Evolutionary conservation across 2,329 filamentous ascomycete species (phyloP), one percentile per base, ranked within the genome.

Genomic region (Aspergillus sp.): DNA sequence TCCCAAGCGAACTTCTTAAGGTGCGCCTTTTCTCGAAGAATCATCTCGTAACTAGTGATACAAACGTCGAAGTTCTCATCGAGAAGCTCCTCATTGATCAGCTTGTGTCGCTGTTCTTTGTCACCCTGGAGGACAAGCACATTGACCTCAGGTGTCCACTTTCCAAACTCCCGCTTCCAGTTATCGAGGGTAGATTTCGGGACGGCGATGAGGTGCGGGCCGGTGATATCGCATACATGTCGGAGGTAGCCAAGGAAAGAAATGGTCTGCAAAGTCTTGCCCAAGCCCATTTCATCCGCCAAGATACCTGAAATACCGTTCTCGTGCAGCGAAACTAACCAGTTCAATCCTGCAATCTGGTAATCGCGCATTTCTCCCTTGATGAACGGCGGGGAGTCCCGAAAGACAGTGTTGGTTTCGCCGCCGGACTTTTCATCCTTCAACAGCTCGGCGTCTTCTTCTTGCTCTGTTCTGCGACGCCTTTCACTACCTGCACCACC

Each of bases 41-140:
- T 92, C 94, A 99, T 98, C 77, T 99, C 95, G 79, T 99, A 99
- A 75, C 93, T 97, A 13, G 95, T 99, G 74, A 99, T 91, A 79
- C 94, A 97, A 17, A 98, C 94, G 71, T 99, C 95, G 68, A 99
- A 99, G 66, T 96, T 91, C 75, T 97, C 92, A 61, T 96, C 91
- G 17, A 96, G 84, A n/a, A 99, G 83, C 4, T 91, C 90, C 15
- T 96, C 91, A 66, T 92, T 91, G 76, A 99, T 98, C 57, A 99
- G 83, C 51, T 87, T 82, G 64, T 92, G 86, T 48, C 95, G 90
- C 78, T 97, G 92, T 8, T 99, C 95, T 76, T 99, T 99, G 64
- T 90, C 90, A 64, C 95, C 95, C 75, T 98, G 95, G 7, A 99
- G 84, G 10, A 99, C 92, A 39, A 99, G 80, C 23, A 98, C 91